Base-by-base conservation (phyloP, 352 stramenopile species). In the Paralagenidium karlingii region DNA sequence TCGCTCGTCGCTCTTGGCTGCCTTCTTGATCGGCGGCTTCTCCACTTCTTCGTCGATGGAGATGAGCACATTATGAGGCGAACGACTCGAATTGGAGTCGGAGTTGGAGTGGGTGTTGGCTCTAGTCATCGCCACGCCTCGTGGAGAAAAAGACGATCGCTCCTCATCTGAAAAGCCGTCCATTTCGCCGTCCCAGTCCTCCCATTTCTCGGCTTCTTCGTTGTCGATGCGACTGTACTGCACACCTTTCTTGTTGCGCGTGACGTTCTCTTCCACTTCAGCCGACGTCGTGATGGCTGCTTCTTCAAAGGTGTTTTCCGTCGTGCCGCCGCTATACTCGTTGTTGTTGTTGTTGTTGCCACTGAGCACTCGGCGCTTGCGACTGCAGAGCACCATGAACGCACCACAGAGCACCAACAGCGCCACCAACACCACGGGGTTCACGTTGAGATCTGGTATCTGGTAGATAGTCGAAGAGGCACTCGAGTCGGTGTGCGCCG, bases 141-240 rank as follows among this genome's bases (percentile, higher is more conserved):
- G n/a, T n/a, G n/a, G n/a, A n/a, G n/a, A n/a, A n/a, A n/a, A n/a
- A n/a, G n/a, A n/a, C n/a, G n/a, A n/a, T n/a, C n/a, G n/a, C n/a
- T n/a, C n/a, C n/a, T n/a, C n/a, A n/a, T n/a, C n/a, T n/a, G n/a
- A n/a, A n/a, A n/a, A n/a, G n/a, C n/a, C n/a, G n/a, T n/a, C n/a
- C n/a, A n/a, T n/a, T 47, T 58, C 55, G 21, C 41, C 53, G 40
- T 86, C 73, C 69, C 67, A 82, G 47, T 87, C 69, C 42, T 84
- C 73, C 73, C 73, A 87, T 8, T 66, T 57, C 27, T 71, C 63
- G 41, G 55, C 47, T 40, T 66, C 55, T 27, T 77, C 65, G 57
- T 70, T 69, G 24, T 79, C 68, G 18, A 86, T 69, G 43, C 69
- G 67, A 33, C 51, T 81, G 58, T 86, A 86, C 44, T 80, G 53